These are phyloP conservation scores for Talaromyces sp. DNA, from an alignment of 2,329 filamentous ascomycete genomes.

Conservation along the genomic window DNA sequence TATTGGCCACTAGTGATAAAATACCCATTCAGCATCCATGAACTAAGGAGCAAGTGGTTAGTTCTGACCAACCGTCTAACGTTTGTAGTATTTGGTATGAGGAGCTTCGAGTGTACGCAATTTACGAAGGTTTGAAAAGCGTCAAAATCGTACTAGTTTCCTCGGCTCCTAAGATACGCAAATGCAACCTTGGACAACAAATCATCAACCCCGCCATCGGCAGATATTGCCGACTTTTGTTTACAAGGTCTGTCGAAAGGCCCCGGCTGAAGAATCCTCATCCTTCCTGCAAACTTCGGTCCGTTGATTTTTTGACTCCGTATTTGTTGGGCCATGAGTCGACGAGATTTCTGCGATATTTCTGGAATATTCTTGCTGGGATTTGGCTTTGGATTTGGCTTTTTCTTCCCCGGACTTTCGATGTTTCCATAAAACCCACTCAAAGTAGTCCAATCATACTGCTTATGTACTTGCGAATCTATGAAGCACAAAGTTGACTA, in stretches of 20 bases:
- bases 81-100: neutral
- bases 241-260: neutral
- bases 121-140: slow-evolving; percentile 8
- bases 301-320: neutral
- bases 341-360: neutral
- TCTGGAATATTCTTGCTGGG: neutral
- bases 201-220: neutral
- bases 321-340: neutral
- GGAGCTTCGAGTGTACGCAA: neutral
- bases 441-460: neutral
- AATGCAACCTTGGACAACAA: slow-evolving; percentile 5
- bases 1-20: neutral
- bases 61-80: neutral
- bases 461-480: neutral
- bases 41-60: neutral
- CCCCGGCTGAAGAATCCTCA: neutral
- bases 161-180: neutral
- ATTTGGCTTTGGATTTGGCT: neutral
- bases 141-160: neutral
- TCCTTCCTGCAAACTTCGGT: neutral
- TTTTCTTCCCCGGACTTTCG: slow-evolving; percentile 7
- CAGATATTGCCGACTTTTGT: neutral
- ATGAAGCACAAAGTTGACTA: slow-evolving; percentile 3
- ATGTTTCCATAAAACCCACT: neutral
- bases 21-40: neutral